Base-by-base conservation (phyloP, 441 rosid species). In the Geranium incanum region DNA sequence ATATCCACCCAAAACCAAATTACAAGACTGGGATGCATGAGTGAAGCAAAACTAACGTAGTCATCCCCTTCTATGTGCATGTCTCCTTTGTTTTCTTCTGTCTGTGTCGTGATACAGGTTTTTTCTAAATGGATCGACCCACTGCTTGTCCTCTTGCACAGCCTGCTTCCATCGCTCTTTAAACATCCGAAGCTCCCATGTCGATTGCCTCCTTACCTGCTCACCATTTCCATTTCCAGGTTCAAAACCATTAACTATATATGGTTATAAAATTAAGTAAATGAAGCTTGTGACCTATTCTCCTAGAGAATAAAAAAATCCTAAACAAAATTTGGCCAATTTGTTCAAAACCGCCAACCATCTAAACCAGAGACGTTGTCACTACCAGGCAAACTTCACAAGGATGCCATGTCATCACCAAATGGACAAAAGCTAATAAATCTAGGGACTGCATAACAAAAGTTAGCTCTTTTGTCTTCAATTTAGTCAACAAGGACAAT, bases 181-280 rank as follows among this genome's bases (percentile, higher is more conserved):
- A 38, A 95, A 90, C 0, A 78, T 80, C 68, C 85, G 74, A 71
- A 87, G 91, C 76, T 95, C 99, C 92, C 86, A 81, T 1, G 92
- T 87, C 0, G 98, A 92, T 50, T 92, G 98, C 78, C 97, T 85
- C 80, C 98, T 74, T 52, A 92, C 89, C 98, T 90, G 88, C 69
- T 67, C 78, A 68, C 9, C 33, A 28, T 28, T 28, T 28, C 36
- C 36, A 55, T 37, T 9, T 68, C 36, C 36, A 50, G 33, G 6
- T 4, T 1, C 18, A 57, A 55, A 33, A 9, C 23, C 13, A 28
- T 16, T 15, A 74, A n/a, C n/a, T 11, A 50, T 11, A 15, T 55
- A 2, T 18, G 11, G 52, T 45, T 13, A 7, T 45, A 11, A 11
- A 9, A 45, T 13, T 45, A 45, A 45, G 12, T 45, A 45, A 9